Evolutionary conservation across 2,329 filamentous ascomycete species (phyloP), one percentile per base, ranked within the genome.

Genomic region (Fusarium incarnatum): DNA sequence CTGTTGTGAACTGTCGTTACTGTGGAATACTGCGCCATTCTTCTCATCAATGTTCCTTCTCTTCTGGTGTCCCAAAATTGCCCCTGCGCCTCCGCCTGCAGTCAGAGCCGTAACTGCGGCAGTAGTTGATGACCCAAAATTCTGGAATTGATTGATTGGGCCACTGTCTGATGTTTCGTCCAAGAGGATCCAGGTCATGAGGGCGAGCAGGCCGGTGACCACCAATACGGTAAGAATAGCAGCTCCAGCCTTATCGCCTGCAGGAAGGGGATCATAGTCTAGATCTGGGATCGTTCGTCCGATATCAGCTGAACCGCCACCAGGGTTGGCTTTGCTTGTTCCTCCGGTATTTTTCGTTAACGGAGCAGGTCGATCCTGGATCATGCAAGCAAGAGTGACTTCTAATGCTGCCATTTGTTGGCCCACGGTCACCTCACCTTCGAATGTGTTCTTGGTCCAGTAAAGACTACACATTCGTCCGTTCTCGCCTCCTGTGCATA

Each of bases 361-460:
- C 1, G 85, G 84, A 2, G 79, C 76, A 1, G 72, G 60, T 12
- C 80, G 79, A 9, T 83, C 67, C 37, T 82, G 72, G 52, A 91
- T 86, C 77, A 90, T 82, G 72, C 88, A 89, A 40, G 86, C 85
- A 47, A 92, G 83, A 9, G 91, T 85, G 12, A 91, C 83, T 73
- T 92, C 88, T 77, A 92, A 81, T 4, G 87, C 89, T 2, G 87
- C 85, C 90, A 93, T 92, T 78, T 92, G 89, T 77, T 92, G 89
- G 8, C 91, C 91, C 4, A 92, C 86, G 9, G 90, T 90, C 9
- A 83, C 85, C 3, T 82, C 83, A 25, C 87, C 87, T 75, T 92
- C 89, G 78, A 85, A 91, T 11, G 78, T 77, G 59, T 83, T 80
- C 56, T 84, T 82, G 47, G 84, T 85, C 88, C 89, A 91, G 63